Evolutionary conservation across 768 basidiomycete genomes (phyloP), one percentile per base, ranked within the genome.

Genomic region (Serendipita sp.): DNA sequence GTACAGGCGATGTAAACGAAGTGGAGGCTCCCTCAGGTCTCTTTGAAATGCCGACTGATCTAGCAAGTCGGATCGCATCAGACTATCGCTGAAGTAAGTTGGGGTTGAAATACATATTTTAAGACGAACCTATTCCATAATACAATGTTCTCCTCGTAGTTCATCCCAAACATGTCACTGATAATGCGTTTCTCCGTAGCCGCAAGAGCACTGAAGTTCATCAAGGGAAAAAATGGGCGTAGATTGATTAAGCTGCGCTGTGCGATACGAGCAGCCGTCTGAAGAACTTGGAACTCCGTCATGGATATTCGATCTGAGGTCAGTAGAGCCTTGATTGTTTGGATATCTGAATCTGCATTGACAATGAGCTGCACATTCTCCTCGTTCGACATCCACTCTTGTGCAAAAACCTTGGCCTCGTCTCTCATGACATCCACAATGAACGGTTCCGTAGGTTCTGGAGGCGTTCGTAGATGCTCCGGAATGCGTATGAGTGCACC

Each of bases 261-360:
- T 0, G 81, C 77, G 5, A 84, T 71, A 4, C 72, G 69, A 58
- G 76, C 73, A 0, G 80, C 79, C 63, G 83, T 73, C 50, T 76
- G 79, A 70, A 84, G 79, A 0, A 84, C 68, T 69, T 83, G 83
- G 60, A 78, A 86, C 70, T 86, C 85, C 0, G 85, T 82, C 1
- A 84, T 53, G 0, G 83, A 60, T n/a, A 60, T 34, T 60, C 55
- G 11, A 10, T 27, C 27, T n/a, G 55, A 60, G n/a, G 16, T n/a
- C 8, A 60, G n/a, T 2, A 60, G 55, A 27, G 55, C 11, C 16
- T 8, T 60, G 33, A 60, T 60, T 60, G 55, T 60, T 60, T 60
- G 27, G 8, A 11, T 29, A 60, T 60, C 63, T 15, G 45, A n/a
- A 15, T 16, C 50, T 16, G 8, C n/a, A 31, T 18, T 23, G 44